A percentile compares a stretch with the other conserved stretches of the same genome.
phyloP scores from a whole-genome alignment of 148 eudicot genomes.

The Talinum fruticosum region DNA sequence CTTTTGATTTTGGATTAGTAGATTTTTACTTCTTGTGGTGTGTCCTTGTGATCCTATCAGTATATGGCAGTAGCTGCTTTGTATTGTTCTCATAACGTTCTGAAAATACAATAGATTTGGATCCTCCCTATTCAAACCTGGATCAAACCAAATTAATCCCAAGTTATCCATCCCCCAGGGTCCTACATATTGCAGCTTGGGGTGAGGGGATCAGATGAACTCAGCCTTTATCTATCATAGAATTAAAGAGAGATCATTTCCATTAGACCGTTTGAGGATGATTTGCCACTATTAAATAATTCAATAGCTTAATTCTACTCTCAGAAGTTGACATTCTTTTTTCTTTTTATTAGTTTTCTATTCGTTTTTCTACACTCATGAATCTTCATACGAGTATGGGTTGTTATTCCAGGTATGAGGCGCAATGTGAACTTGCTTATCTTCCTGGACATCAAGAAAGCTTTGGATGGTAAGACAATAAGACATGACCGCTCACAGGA shows the following conservation, averaged over 20 bases:
- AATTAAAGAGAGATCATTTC: background rate
- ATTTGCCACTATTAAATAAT: background rate
- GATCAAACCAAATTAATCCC: background rate
- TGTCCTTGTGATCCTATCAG: background rate
- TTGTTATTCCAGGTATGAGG: constrained; percentile 66
- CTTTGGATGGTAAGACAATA: constrained; percentile 75
- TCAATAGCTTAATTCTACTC: no score
- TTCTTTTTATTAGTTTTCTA: background rate
- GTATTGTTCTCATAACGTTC: background rate
- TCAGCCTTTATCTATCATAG: background rate
- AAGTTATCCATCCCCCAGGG: background rate
- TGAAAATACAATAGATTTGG: background rate
- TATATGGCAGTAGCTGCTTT: background rate
- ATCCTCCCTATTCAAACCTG: background rate
- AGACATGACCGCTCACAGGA: background rate
- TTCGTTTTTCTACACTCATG: background rate
- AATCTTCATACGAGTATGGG: background rate
- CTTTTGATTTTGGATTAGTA: background rate
- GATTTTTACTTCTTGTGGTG: background rate
- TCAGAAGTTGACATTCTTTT: no score
- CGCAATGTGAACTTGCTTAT: constrained; percentile 61
- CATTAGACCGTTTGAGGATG: background rate
- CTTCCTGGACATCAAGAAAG: constrained; percentile 71
- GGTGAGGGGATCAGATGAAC: background rate
- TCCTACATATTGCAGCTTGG: background rate